Percentiles rank a stretch among this genome's conserved stretches.
Evolutionary conservation across 176 grass and related monocot species (phyloP).

Genomic region (Oryza nivara): DNA sequence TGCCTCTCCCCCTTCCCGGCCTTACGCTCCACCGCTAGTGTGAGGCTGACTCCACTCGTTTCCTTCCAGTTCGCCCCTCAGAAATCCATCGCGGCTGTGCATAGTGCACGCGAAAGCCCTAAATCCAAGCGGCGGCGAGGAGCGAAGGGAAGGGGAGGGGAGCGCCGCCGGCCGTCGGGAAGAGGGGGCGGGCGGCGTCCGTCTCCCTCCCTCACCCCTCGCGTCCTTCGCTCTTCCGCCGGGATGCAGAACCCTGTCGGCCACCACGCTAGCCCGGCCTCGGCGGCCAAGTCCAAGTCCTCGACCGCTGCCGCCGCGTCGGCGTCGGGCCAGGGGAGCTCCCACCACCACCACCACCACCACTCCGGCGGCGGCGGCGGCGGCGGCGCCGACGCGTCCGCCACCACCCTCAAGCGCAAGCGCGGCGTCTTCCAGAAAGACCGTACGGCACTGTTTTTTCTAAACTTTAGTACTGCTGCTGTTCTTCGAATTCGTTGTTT

Average conservation of each 20-base stretch:
- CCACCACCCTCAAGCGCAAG: constrained; percentile 84
- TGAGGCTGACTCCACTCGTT: neutral
- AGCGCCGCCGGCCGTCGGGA: constrained; percentile 2
- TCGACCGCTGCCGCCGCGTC: constrained; percentile 27
- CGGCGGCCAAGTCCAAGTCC: constrained; percentile 39
- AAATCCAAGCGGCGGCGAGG: neutral
- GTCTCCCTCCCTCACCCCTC: no score
- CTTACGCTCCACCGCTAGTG: neutral
- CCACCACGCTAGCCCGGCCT: constrained; percentile 15
- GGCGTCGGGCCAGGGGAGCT: constrained; percentile 23
- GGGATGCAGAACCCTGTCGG: constrained; percentile 48
- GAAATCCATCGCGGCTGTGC: neutral
- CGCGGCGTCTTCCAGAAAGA: constrained; percentile 91
- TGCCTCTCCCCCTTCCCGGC: neutral
- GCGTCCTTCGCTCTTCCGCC: no score
- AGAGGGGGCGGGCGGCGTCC: no score
- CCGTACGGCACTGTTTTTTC: constrained; percentile 41
- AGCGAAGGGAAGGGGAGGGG: neutral
- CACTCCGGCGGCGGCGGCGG: constrained; percentile 29
- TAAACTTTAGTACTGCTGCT: neutral
- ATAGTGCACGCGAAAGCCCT: neutral
- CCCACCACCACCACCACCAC: constrained; percentile 33
- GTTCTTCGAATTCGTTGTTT: neutral
- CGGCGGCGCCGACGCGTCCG: constrained; percentile 35
- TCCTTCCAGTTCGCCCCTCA: no score